Base-by-base conservation (phyloP, 345 rosid species). In the Lepidium aucheri region DNA sequence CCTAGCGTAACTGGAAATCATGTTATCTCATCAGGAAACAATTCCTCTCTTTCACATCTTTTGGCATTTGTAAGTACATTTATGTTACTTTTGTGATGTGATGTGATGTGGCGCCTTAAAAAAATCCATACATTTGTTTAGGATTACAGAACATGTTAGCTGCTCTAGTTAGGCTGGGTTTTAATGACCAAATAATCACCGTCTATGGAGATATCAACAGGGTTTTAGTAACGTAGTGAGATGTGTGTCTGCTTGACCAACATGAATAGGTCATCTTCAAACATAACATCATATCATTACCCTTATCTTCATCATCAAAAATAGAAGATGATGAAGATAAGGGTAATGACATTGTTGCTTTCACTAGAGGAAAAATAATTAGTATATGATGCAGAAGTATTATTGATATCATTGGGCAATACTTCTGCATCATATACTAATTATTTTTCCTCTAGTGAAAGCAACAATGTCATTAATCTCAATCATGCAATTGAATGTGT, bases 51-150 rank as follows among this genome's bases (percentile, higher is more conserved):
- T 66, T 47, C 30, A 11, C 88, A 89, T 66, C 62, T 95, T 79
- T 89, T 91, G 67, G 77, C 49, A 67, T 91, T 88, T 75, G 97
- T 95, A 87, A 89, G 99, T 84, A 30, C 39, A 65, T 9, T 64
- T 46, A 45, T 7, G 51, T 53, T 67, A 38, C 62, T 59, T 54
- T 20, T 34, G 51, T 43, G 39, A 32, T 41, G 50, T 43, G 39
- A 32, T 41, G 50, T 24, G 46, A 39, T 57, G 26, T 58, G 45
- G 33, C 65, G 45, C 32, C 41, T 42, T 55, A 34, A 53, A 32
- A 63, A 22, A 15, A 13, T 9, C 39, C 15, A 5, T 20, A 40
- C 32, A 41, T 13, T 2, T 51, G 55, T 28, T 15, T 16, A 35
- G 45, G 38, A 57, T 39, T 38, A 56, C 34, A 50, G 17, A 65